These are phyloP conservation scores for Aspergillus sparsus DNA, from an alignment of 495 filamentous ascomycete genomes.

Conservation along the genomic window DNA sequence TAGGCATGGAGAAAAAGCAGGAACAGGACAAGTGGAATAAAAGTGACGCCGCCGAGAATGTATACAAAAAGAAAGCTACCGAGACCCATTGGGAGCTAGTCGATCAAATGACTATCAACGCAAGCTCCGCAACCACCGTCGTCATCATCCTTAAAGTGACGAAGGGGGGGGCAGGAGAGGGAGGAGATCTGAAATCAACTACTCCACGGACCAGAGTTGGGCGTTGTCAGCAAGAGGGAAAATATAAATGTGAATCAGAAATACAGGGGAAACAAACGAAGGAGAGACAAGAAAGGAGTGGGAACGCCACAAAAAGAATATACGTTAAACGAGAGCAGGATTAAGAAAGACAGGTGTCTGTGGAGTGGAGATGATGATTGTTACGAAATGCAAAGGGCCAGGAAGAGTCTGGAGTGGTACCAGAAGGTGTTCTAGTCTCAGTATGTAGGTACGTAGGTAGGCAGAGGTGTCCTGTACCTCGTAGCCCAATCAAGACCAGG, in stretches of 20 bases:
- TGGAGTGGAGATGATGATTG: too few species aligned
- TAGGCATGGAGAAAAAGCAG: slow-evolving; percentile 67
- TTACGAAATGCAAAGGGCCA: too few species aligned
- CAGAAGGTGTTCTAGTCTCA: too few species aligned
- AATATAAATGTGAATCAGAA: not conserved
- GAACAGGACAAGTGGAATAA: slow-evolving; percentile 74
- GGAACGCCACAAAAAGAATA: too few species aligned
- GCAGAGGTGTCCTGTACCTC: too few species aligned
- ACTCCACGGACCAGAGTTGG: not conserved
- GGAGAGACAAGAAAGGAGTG: not conserved
- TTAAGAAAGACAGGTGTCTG: too few species aligned
- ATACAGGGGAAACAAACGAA: not conserved
- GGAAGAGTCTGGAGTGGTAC: too few species aligned
- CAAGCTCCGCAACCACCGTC: slow-evolving; percentile 39
- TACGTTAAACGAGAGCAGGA: too few species aligned
- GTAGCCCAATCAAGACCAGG: too few species aligned
- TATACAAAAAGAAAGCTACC: slow-evolving; percentile 72
- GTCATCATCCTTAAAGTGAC: slow-evolving; percentile 28
- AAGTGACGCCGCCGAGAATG: slow-evolving; percentile 86
- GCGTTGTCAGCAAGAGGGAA: not conserved
- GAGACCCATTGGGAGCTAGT: slow-evolving; percentile 63
- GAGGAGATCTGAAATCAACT: slow-evolving; percentile 2
- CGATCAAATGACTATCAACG: slow-evolving; percentile 36
- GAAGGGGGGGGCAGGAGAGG: slow-evolving; percentile 22
- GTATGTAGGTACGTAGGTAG: too few species aligned